Evolutionary conservation across 1,284 basidiomycete species (phyloP), one percentile per base, ranked within the genome.

Genomic region (Sphaerobolus stellatus): DNA sequence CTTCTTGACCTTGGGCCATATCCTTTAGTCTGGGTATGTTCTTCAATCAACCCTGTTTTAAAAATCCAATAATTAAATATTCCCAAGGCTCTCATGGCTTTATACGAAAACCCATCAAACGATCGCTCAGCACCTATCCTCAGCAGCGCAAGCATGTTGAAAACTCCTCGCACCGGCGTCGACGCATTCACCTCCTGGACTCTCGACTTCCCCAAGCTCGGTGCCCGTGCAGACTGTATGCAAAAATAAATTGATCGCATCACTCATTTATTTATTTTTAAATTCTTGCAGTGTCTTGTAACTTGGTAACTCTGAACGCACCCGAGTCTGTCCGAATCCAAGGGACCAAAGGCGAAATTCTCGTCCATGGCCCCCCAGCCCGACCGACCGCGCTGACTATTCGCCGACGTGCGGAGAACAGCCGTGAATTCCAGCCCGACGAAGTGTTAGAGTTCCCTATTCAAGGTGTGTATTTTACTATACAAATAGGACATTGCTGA

Each of bases 1-100:
- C 67, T 96, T 33, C 80, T 96, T 40, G 94, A 95, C 68, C 76
- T 93, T 38, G 90, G 90, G 0, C 88, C 91, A 14, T 93, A 94
- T 69, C 90, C 90, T 2, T 74, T 91, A 56, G 78, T 92, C 60
- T 92, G 90, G 90, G 48, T 50, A 33, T 33, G 33, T 30, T 8
- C 16, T 25, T 7, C 25, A 16, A 11, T 14, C 41, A 13, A 31
- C 28, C 9, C 33, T 31, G 20, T 38, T 9, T 13, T 20, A 5
- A 27, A 24, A 50, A 48, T 8, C n/a, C 33, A n/a, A 27, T 5
- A 27, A 9, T 28, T 5, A 28, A 27, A 31, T 9, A 3, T 27
- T 20, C 9, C 16, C 28, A 2, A 50, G 71, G 81, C 88, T 5
- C 86, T 92, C 65, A 75, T 92, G 27, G 77, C 80, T 0, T 74